Percentiles rank a stretch among this genome's conserved stretches.
Conservation (phyloP, 2,329 filamentous ascomycete genomes). For the Calonectria pseudoreteaudii region DNA sequence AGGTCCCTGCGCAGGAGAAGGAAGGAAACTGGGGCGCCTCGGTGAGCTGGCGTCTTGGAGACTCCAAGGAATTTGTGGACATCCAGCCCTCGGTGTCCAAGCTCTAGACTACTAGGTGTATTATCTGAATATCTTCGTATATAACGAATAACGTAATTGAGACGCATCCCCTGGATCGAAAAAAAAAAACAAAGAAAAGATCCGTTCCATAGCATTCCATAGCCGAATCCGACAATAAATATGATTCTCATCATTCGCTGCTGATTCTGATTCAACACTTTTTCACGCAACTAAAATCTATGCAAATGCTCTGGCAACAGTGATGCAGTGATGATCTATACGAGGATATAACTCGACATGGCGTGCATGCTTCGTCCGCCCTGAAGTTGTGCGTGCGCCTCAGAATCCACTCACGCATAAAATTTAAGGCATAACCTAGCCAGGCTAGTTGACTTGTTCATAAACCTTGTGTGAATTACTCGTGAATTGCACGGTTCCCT, state of each 20-base stretch:
- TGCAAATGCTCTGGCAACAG: neutral
- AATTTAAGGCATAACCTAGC: neutral
- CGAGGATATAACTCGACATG: neutral
- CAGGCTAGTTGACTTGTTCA: neutral
- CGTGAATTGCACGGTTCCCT: neutral
- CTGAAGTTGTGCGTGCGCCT: neutral
- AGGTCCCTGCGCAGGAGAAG: constrained; percentile 41
- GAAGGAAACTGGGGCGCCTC: constrained; percentile 43
- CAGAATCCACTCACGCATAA: neutral
- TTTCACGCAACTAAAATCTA: neutral
- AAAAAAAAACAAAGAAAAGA: neutral
- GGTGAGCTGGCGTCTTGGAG: constrained; percentile 54
- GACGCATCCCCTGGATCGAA: neutral
- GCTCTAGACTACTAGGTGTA: constrained; percentile 18
- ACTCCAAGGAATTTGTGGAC: constrained; percentile 41
- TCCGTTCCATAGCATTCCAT: neutral
- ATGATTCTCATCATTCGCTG: neutral
- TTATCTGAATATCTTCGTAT: neutral
- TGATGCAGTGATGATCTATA: neutral
- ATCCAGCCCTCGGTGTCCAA: constrained; percentile 23
- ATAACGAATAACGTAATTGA: neutral
- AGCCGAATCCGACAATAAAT: neutral
- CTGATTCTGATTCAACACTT: too few relatives aligned
- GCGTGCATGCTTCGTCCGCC: neutral
- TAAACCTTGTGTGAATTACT: neutral